Evolutionary conservation across 2,329 filamentous ascomycete genomes (phyloP), one percentile per base, ranked within the genome.

Genomic region (Helminthosporium solani): DNA sequence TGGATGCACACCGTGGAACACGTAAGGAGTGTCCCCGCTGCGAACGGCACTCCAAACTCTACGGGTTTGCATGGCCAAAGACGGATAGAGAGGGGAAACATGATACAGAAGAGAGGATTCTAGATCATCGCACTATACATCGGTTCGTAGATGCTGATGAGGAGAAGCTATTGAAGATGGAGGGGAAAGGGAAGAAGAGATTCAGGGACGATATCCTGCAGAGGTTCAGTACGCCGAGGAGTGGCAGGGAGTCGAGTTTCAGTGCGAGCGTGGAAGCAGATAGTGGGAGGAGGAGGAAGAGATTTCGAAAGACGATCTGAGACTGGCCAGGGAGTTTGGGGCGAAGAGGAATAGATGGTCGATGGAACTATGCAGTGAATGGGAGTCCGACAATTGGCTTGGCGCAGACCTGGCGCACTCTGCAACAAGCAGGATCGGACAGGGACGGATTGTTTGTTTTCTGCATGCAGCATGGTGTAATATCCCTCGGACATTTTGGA

Each of bases 61-160:
- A 97, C 66, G 95, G 95, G 0, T 96, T 88, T 64, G 78, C 87
- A 46, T 99, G 94, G 94, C 94, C 94, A 5, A 96, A 99, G 75
- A 97, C 94, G 0, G 87, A 96, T 49, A 86, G 79, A 51, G 83
- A 86, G 20, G 88, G 88, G 0, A 82, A 83, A 14, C 70, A 80
- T 16, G 94, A 97, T 64, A 84, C 81, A 7, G 79, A 83, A 52
- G 76, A 83, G 56, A 70, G 83, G 5, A 75, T 95, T 1, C 77
- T 94, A 49, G 92, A 97, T 64, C 91, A 96, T 64, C 79, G 92
- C n/a, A 85, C 80, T 0, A 80, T 97, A 3, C 88, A 96, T 68
- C 86, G 92, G 0, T 96, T 96, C 61, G 73, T 96, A 5, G 80
- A 84, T 19, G 80, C 85, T 2, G 85, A 90, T 44, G 88, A 92